Percentiles rank a stretch among this genome's conserved stretches.
These are phyloP conservation scores for Colletotrichum tabaci DNA, from an alignment of 2,329 filamentous ascomycete species.

Conservation along the genomic window DNA sequence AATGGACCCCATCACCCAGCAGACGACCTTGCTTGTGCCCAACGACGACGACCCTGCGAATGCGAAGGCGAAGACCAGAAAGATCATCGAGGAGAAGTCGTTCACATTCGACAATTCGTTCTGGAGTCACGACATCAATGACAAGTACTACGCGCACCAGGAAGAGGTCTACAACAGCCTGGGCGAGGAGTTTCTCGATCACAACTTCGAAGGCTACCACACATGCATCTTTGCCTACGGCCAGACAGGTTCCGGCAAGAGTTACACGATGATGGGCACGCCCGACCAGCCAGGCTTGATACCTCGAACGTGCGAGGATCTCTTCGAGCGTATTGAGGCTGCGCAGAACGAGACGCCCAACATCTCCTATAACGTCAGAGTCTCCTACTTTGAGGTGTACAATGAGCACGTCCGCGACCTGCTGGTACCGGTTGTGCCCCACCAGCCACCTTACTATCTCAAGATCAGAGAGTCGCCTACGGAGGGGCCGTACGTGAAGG, in stretches of 20 bases:
- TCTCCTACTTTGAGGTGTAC: slow-evolving; percentile 99
- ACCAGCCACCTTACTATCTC: slow-evolving; percentile 88
- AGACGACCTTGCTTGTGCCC: slow-evolving; percentile 84
- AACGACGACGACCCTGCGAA: slow-evolving; percentile 68
- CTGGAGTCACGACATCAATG: slow-evolving; percentile 88
- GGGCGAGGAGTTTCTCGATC: slow-evolving; percentile 96
- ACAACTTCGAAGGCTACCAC: slow-evolving; percentile 99
- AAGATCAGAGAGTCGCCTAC: slow-evolving; percentile 97
- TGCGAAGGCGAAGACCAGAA: slow-evolving; percentile 75
- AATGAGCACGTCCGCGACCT: slow-evolving; percentile 98
- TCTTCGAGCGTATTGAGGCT: slow-evolving; percentile 92
- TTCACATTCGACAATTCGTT: slow-evolving; percentile 99
- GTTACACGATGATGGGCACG: slow-evolving; percentile 97
- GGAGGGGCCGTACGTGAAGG: slow-evolving; percentile 97
- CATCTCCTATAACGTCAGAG: slow-evolving; percentile 96
- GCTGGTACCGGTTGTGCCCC: slow-evolving; percentile 79
- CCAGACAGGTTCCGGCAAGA: slow-evolving; percentile 97
- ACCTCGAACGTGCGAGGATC: slow-evolving; percentile 93
- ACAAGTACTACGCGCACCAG: slow-evolving; percentile 91
- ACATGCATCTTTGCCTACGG: slow-evolving; percentile 99
- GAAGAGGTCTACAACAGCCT: slow-evolving; percentile 94
- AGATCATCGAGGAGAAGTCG: slow-evolving; percentile 85
- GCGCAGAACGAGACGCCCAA: slow-evolving; percentile 85
- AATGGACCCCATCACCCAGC: slow-evolving; percentile 91
- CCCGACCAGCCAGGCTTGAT: slow-evolving; percentile 91